phyloP scores from a whole-genome alignment of 306 rosid species.

The Geum urbanum region DNA sequence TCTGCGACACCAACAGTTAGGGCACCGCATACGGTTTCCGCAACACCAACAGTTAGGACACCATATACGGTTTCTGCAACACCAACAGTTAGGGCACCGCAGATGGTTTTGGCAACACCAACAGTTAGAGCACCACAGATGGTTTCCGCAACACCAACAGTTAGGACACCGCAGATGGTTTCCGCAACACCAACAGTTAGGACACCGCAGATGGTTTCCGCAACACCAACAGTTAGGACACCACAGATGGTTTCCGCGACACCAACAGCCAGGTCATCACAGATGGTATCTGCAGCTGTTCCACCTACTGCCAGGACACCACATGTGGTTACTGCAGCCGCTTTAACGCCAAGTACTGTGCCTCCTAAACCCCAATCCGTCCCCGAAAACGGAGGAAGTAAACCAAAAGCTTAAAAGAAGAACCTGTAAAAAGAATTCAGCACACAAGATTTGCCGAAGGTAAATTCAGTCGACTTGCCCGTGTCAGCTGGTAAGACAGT shows the following conservation, averaged over 20 bases:
- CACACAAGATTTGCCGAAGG: constrained; percentile 41
- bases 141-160: constrained; percentile 20
- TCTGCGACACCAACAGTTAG: constrained; percentile 38
- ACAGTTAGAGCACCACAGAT: constrained; percentile 34
- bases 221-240: constrained; percentile 18
- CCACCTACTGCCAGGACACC: constrained; percentile 37
- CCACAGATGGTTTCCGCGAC: constrained; percentile 11
- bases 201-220: constrained; percentile 31
- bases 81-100: background rate
- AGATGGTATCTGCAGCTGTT: constrained; percentile 31
- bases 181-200: constrained; percentile 40
- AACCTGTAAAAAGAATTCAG: constrained; percentile 33
- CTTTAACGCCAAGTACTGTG: constrained; percentile 27
- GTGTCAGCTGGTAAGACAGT: constrained; percentile 15
- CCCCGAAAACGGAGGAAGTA: constrained; percentile 51
- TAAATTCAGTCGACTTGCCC: constrained; percentile 13
- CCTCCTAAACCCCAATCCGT: constrained; percentile 34
- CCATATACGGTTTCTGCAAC: constrained; percentile 35
- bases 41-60: constrained; percentile 41
- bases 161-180: background rate
- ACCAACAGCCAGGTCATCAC: constrained; percentile 36
- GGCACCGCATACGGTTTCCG: constrained; percentile 31
- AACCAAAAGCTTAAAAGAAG: constrained; percentile 39
- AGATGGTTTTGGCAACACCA: constrained; percentile 18
- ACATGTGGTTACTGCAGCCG: constrained; percentile 36